Percentiles rank a stretch among this genome's conserved stretches.
Evolutionary conservation across 768 basidiomycete genomes (phyloP).

Genomic region (Amanita molliuscula): DNA sequence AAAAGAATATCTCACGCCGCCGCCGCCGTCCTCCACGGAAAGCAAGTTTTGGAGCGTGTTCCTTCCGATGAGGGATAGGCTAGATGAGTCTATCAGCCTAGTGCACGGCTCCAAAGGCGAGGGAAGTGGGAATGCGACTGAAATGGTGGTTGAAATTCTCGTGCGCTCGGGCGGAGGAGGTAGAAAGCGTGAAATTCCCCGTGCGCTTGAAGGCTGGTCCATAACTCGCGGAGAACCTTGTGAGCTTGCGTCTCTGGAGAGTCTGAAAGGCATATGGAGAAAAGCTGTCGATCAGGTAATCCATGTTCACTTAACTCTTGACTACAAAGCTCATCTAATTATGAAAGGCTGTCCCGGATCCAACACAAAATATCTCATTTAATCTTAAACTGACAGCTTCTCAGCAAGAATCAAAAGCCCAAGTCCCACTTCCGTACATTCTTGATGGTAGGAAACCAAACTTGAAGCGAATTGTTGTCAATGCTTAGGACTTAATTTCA

Average conservation of each 20-base stretch:
- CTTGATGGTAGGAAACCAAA: slow-evolving; percentile 54
- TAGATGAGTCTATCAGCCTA: slow-evolving; percentile 46
- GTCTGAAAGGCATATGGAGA: slow-evolving; percentile 37
- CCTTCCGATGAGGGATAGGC: slow-evolving; percentile 53
- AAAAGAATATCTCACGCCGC: slow-evolving; percentile 57
- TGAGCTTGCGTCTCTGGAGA: slow-evolving; percentile 39
- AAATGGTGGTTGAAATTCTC: slow-evolving; percentile 56
- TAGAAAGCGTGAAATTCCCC: slow-evolving; percentile 46
- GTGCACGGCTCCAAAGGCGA: slow-evolving; percentile 47
- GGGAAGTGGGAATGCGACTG: slow-evolving; percentile 33
- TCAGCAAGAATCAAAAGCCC: slow-evolving; percentile 70
- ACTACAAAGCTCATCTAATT: slow-evolving; percentile 2
- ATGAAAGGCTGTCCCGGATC: slow-evolving; percentile 36
- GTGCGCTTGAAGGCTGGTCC: slow-evolving; percentile 58
- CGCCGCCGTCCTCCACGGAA: slow-evolving; percentile 51
- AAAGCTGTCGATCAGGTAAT: slow-evolving; percentile 21
- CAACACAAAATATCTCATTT: slow-evolving; percentile 70
- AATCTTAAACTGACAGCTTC: slow-evolving; percentile 77
- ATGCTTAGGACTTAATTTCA: not conserved
- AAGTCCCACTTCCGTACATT: slow-evolving; percentile 83
- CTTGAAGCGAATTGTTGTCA: not conserved
- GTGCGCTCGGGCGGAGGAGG: slow-evolving; percentile 31
- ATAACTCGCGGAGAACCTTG: slow-evolving; percentile 23
- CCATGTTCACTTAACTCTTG: slow-evolving; percentile 15
- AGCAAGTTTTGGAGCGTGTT: slow-evolving; percentile 79